These are phyloP conservation scores for Lonicera japonica DNA, from an alignment of 129 eudicot species.

Conservation along the genomic window DNA sequence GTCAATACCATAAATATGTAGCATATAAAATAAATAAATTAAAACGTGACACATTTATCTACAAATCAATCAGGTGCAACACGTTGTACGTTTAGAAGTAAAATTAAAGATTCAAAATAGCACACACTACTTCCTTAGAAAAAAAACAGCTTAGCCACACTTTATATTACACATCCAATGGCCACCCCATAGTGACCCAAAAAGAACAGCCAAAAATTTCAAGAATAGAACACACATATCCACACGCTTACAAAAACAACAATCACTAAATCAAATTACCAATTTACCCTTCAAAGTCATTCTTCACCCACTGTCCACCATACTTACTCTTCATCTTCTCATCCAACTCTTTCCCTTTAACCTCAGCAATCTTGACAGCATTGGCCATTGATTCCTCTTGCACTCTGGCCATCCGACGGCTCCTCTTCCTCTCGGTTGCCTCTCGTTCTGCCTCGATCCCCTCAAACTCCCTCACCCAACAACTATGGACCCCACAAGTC, in stretches of 20 bases:
- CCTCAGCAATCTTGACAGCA: slow-evolving; percentile 22
- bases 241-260: not conserved
- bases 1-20: no score
- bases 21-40: no score
- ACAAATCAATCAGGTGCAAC: no score
- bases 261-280: slow-evolving; percentile 7
- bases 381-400: slow-evolving; percentile 43
- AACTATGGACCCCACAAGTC: slow-evolving; percentile 44
- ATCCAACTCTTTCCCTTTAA: slow-evolving; percentile 41
- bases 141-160: no score
- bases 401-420: slow-evolving; percentile 32
- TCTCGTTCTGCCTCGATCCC: slow-evolving; percentile 45
- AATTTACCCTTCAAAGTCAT: slow-evolving; percentile 28
- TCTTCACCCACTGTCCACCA: slow-evolving; percentile 41
- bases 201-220: not conserved
- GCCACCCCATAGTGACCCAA: slow-evolving; percentile 34
- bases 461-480: slow-evolving; percentile 50
- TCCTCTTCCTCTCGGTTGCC: slow-evolving; percentile 33
- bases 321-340: slow-evolving; percentile 44
- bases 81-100: no score
- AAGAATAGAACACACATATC: not conserved
- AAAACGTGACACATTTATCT: no score
- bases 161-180: not conserved
- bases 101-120: no score
- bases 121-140: no score